Conservation (phyloP, 179 eudicot species). For the Beta lomatogona region DNA sequence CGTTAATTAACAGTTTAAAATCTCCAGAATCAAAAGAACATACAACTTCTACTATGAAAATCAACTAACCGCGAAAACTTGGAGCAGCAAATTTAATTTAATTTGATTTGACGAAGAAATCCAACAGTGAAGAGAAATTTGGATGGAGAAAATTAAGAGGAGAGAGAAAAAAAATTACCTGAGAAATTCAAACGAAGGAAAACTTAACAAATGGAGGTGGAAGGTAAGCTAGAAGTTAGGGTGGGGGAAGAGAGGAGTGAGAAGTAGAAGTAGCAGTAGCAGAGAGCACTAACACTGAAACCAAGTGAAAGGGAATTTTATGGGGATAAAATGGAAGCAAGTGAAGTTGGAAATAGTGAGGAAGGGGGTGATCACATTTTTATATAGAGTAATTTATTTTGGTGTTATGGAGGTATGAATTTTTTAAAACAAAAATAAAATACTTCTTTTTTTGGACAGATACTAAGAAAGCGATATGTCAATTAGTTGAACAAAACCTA, state of each 20-base stretch:
- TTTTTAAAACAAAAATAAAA: neutral
- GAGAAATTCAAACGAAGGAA: conserved; percentile 4
- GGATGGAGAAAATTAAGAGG: neutral
- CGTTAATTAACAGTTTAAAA: neutral
- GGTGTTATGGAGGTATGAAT: conserved; percentile 10
- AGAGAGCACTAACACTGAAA: conserved; percentile 43
- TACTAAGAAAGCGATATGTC: too few relatives aligned
- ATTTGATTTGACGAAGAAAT: neutral
- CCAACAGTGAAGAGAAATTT: neutral
- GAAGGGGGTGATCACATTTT: too few relatives aligned
- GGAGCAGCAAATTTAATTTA: neutral
- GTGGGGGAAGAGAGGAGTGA: conserved; percentile 17
- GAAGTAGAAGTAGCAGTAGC: neutral
- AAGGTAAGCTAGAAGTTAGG: neutral
- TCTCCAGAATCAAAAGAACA: too few relatives aligned
- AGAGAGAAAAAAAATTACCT: conserved; percentile 17
- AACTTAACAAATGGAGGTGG: neutral
- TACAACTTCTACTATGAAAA: neutral
- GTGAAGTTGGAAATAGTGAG: conserved; percentile 36
- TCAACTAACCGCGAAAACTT: neutral
- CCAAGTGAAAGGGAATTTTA: conserved; percentile 37
- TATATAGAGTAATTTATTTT: neutral
- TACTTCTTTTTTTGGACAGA: too few relatives aligned
- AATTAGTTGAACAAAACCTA: too few relatives aligned
- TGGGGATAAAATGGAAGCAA: conserved; percentile 35